Percentiles rank a stretch among this genome's conserved stretches.
These are phyloP conservation scores for Citrus sp. DNA, from an alignment of 345 rosid species.

Conservation along the genomic window DNA sequence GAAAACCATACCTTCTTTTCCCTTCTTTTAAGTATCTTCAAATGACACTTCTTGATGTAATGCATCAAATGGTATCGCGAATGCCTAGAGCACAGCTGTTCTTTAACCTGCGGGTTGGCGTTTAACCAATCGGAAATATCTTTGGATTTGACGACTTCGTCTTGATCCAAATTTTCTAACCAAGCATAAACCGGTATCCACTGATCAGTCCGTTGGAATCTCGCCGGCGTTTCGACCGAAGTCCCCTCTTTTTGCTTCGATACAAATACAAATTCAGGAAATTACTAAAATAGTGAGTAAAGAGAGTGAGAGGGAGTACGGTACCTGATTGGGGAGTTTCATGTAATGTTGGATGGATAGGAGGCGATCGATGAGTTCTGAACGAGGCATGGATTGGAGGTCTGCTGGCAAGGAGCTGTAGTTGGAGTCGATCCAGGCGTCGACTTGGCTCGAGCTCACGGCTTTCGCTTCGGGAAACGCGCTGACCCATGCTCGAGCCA, in stretches of 20 bases:
- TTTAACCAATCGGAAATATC: slow-evolving; percentile 84
- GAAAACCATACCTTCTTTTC: slow-evolving; percentile 54
- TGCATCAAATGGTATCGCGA: slow-evolving; percentile 93
- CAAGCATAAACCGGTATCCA: slow-evolving; percentile 89
- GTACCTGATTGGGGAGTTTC: slow-evolving; percentile 48
- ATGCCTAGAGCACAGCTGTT: slow-evolving; percentile 69
- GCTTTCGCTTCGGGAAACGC: slow-evolving; percentile 86
- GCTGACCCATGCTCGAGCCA: slow-evolving; percentile 84
- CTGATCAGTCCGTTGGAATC: slow-evolving; percentile 86
- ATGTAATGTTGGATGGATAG: slow-evolving; percentile 79
- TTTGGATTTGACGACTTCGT: slow-evolving; percentile 80
- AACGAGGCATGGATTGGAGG: slow-evolving; percentile 73
- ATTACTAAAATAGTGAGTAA: not conserved
- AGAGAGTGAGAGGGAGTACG: not conserved
- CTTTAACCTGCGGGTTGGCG: slow-evolving; percentile 61
- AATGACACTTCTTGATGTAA: slow-evolving; percentile 88
- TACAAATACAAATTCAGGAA: not conserved
- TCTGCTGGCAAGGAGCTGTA: slow-evolving; percentile 57
- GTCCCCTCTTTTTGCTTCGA: slow-evolving; percentile 34
- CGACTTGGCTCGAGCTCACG: slow-evolving; percentile 61
- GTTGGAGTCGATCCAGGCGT: slow-evolving; percentile 86
- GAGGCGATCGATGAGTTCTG: slow-evolving; percentile 73
- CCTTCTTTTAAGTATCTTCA: slow-evolving; percentile 88
- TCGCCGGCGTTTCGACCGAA: slow-evolving; percentile 58
- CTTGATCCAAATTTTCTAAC: slow-evolving; percentile 75